Conservation (phyloP, 805 yeast genomes). For the Starmera amethionina region DNA sequence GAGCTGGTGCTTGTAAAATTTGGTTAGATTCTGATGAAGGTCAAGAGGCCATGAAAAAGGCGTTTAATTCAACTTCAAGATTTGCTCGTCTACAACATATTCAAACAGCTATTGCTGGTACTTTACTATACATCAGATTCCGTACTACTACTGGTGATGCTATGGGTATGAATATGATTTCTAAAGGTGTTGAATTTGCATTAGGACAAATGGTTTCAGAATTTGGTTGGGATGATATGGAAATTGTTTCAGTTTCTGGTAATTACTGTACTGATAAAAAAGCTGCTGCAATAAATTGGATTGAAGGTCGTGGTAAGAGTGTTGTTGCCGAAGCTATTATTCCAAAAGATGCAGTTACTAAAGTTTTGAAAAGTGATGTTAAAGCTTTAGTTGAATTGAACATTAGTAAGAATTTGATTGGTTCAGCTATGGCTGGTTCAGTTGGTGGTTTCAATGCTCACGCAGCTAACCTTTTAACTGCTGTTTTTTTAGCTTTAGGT, state of each 20-base stretch:
- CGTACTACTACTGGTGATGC: constrained; percentile 99
- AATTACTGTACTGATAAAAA: constrained; percentile 97
- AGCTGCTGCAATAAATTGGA: constrained; percentile 98
- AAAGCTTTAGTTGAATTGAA: constrained; percentile 87
- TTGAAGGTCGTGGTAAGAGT: constrained; percentile 97
- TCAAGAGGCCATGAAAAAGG: constrained; percentile 67
- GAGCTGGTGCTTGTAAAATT: constrained; percentile 91
- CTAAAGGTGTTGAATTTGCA: constrained; percentile 92
- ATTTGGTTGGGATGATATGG: constrained; percentile 93
- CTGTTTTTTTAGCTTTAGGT: constrained; percentile 89
- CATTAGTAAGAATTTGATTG: constrained; percentile 81
- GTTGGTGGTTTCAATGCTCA: constrained; percentile 98
- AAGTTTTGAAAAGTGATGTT: constrained; percentile 85
- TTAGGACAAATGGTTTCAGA: constrained; percentile 77
- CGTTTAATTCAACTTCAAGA: constrained; percentile 93
- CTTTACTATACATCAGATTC: constrained; percentile 78
- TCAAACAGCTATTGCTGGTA: constrained; percentile 93
- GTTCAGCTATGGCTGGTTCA: constrained; percentile 98
- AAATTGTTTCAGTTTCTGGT: constrained; percentile 85
- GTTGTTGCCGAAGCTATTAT: constrained; percentile 93
- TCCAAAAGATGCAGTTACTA: constrained; percentile 70
- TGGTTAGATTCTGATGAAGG: constrained; percentile 98
- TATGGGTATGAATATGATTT: constrained; percentile 99
- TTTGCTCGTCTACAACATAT: constrained; percentile 90
- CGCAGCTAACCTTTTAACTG: constrained; percentile 94